Evolutionary conservation across 371 early-diverging fungal genomes (phyloP), one percentile per base, ranked within the genome.

Genomic region (Rhizomucor pusillus): DNA sequence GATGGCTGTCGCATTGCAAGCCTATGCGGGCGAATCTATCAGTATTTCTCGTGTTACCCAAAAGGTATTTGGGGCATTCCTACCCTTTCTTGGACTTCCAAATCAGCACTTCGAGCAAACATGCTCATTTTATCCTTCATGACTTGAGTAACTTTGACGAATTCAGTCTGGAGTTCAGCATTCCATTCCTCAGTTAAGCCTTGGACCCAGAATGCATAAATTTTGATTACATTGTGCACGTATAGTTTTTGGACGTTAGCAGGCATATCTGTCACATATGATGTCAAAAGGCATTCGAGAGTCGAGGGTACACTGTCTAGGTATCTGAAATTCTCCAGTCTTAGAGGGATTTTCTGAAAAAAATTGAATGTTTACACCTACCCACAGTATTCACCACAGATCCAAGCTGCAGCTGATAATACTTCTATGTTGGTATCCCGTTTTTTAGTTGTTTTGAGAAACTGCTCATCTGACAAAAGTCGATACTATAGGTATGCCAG

Each of bases 61-160:
- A 5, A 16, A 41, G 41, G 7, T 5, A 5, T 13, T 50, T 20
- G 35, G 20, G 7, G 46, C 22, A 61, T 23, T 48, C 76, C 52
- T 66, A 87, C 91, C 43, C 93, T 67, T 63, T 92, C 93, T 57
- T 92, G 90, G 7, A 93, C 91, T 59, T 90, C 90, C n/a, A 91
- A 62, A 58, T 93, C 89, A 1, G 67, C 59, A 47, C 76, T 82
- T 9, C 72, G 72, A 11, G 63, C 59, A 50, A 77, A 84, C 71
- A 75, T 65, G 23, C 77, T 66, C 62, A 84, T 63, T 47, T 75
- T 84, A 44, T 77, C 79, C 14, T 65, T 62, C 61, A 84, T 73
- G 13, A 79, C 71, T 11, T 75, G 64, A 16, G 81, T 77, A 3
- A 81, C 71, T 49, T 79, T 79, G 9, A 71, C 33, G 37, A 79